Evolutionary conservation across 2,329 filamentous ascomycete genomes (phyloP).

Genomic region (Hypoxylon rubiginosum): DNA sequence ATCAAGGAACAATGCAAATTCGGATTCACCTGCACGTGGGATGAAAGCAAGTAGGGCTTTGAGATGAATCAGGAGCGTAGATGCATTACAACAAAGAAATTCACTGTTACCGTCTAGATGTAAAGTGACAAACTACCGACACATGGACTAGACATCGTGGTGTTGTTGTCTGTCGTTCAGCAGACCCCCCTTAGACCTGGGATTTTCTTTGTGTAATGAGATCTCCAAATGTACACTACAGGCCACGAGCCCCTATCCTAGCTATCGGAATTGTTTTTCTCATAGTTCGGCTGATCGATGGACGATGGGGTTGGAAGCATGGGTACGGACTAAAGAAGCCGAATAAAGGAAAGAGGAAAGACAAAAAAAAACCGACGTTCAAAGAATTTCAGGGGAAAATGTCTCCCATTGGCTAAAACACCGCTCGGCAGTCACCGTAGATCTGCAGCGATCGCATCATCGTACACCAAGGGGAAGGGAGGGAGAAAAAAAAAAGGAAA

Average conservation of each 20-base stretch:
- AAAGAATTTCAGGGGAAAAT: conserved; percentile 24
- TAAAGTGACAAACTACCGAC: conserved; percentile 8
- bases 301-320: not conserved
- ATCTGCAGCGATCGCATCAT: conserved; percentile 36
- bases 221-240: conserved; percentile 31
- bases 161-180: conserved; percentile 11
- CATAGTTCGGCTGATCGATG: conserved; percentile 19
- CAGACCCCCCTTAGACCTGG: not conserved
- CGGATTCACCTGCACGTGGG: conserved; percentile 8
- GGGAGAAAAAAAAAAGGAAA: conserved; percentile 11
- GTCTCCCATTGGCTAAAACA: conserved; percentile 22
- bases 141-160: conserved; percentile 14
- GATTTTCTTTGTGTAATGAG: conserved; percentile 15
- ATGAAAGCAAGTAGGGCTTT: conserved; percentile 12
- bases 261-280: conserved; percentile 17
- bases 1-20: not conserved
- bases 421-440: conserved; percentile 17
- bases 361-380: not conserved
- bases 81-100: not conserved
- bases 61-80: conserved; percentile 13
- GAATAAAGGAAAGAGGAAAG: no score
- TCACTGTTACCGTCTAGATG: not conserved
- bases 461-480: conserved; percentile 4
- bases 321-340: conserved; percentile 17
- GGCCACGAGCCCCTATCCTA: conserved; percentile 6